Conservation (phyloP, 1,284 basidiomycete species). For the Clitocybe nebularis region DNA sequence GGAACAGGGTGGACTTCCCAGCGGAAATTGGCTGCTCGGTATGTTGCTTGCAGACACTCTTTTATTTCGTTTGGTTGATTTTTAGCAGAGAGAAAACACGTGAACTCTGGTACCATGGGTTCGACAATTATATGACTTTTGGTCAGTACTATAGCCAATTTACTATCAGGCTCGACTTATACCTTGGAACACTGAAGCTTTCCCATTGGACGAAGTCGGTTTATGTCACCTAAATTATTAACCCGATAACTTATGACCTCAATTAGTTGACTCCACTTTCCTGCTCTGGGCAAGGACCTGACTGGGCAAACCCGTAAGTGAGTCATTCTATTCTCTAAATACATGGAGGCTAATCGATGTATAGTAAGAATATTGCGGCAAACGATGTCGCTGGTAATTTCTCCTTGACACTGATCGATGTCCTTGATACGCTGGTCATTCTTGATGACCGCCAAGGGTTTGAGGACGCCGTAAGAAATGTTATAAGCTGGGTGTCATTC, state of each 20-base stretch:
- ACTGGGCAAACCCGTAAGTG: conserved; percentile 74
- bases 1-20: conserved; percentile 52
- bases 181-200: conserved; percentile 44
- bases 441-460: conserved; percentile 72
- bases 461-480: conserved; percentile 68
- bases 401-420: conserved; percentile 78
- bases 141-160: conserved; percentile 40
- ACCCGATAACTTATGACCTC: conserved; percentile 10
- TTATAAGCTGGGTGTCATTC: conserved; percentile 78
- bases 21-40: conserved; percentile 63
- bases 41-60: conserved; percentile 18
- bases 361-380: conserved; percentile 58
- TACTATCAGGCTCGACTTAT: conserved; percentile 3
- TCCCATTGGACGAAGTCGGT: conserved; percentile 75
- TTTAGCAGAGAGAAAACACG: conserved; percentile 61
- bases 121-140: conserved; percentile 72
- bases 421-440: conserved; percentile 78
- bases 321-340: conserved; percentile 9
- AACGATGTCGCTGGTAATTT: conserved; percentile 90
- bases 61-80: conserved; percentile 7
- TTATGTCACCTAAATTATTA: conserved; percentile 3
- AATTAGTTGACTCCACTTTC: conserved; percentile 79
- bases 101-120: conserved; percentile 81
- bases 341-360: conserved; percentile 8
- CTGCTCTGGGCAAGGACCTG: conserved; percentile 78